These are phyloP conservation scores for Lentinus tigrinus DNA, from an alignment of 768 basidiomycete species.

Conservation along the genomic window DNA sequence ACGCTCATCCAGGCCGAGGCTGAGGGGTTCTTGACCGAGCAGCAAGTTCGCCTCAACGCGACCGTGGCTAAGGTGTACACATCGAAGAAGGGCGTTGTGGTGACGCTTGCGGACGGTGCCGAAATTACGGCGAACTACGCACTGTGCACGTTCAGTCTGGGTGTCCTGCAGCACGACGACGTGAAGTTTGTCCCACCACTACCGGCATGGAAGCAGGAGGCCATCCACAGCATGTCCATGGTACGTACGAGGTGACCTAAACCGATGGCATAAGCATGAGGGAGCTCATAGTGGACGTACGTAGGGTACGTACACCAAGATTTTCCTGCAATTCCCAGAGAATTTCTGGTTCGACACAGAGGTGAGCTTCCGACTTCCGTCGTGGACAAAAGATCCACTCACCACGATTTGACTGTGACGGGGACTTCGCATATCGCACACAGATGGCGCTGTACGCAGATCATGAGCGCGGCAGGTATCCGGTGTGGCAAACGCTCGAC, in stretches of 20 bases:
- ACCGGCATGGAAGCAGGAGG: slow-evolving; percentile 60
- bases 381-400: not conserved
- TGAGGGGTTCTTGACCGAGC: slow-evolving; percentile 45
- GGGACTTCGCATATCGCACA: not conserved
- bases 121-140: slow-evolving; percentile 54
- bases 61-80: slow-evolving; percentile 50
- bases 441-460: slow-evolving; percentile 63
- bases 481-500: slow-evolving; percentile 69
- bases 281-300: not conserved
- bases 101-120: slow-evolving; percentile 45
- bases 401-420: not conserved
- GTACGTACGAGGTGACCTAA: slow-evolving; percentile 43
- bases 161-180: slow-evolving; percentile 65
- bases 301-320: slow-evolving; percentile 62
- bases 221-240: slow-evolving; percentile 63
- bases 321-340: slow-evolving; percentile 60
- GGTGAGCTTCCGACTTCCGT: slow-evolving; percentile 22
- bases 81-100: slow-evolving; percentile 42
- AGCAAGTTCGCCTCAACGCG: slow-evolving; percentile 49
- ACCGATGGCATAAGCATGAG: not conserved
- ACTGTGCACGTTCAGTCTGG: slow-evolving; percentile 67
- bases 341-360: slow-evolving; percentile 59
- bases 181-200: slow-evolving; percentile 53
- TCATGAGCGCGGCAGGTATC: slow-evolving; percentile 57
- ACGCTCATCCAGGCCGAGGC: slow-evolving; percentile 58